Percentiles rank a stretch among this genome's conserved stretches.
Conservation (phyloP, 2,329 filamentous ascomycete genomes). For the Aureobasidium lini region DNA sequence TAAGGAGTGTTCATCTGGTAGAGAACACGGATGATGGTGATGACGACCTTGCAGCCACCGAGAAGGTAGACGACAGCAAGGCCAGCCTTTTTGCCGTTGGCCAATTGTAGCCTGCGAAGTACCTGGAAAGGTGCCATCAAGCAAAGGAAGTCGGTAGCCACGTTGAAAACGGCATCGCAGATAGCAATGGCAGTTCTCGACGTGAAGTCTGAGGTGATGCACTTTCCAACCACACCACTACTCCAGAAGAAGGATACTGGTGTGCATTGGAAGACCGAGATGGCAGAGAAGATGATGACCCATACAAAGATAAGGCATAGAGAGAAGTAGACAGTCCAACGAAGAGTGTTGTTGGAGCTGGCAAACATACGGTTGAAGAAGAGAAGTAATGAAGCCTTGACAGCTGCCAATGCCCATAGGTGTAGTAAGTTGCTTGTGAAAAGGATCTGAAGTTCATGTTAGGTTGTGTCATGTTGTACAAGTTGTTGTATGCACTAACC, state of each 20-base stretch:
- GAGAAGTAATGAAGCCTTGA: constrained; percentile 39
- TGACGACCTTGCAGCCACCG: constrained; percentile 24
- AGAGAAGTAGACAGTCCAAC: constrained; percentile 24
- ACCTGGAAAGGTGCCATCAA: constrained; percentile 29
- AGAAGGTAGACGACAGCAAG: constrained; percentile 30
- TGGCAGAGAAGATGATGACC: constrained; percentile 26
- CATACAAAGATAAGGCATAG: constrained; percentile 28
- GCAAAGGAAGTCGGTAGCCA: constrained; percentile 29
- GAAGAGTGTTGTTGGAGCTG: constrained; percentile 29
- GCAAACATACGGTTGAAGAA: constrained; percentile 42
- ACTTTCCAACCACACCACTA: constrained; percentile 25
- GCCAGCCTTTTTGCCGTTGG: constrained; percentile 25
- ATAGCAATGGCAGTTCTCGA: constrained; percentile 36
- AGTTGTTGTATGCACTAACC: not conserved
- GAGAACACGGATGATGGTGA: not conserved
- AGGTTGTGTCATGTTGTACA: not conserved
- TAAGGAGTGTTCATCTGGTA: constrained; percentile 2
- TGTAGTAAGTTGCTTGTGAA: constrained; percentile 8
- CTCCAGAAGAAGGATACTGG: constrained; percentile 39
- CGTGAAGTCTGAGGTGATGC: constrained; percentile 22
- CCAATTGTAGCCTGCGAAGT: constrained; percentile 27
- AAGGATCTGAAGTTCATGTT: not conserved
- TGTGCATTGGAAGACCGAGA: constrained; percentile 34
- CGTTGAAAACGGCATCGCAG: constrained; percentile 29
- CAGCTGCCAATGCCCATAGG: not conserved